A percentile compares a stretch with the other conserved stretches of the same genome.
These are phyloP conservation scores for Chrysochromulina tobinii DNA, from an alignment of 78 protist species.

Conservation along the genomic window DNA sequence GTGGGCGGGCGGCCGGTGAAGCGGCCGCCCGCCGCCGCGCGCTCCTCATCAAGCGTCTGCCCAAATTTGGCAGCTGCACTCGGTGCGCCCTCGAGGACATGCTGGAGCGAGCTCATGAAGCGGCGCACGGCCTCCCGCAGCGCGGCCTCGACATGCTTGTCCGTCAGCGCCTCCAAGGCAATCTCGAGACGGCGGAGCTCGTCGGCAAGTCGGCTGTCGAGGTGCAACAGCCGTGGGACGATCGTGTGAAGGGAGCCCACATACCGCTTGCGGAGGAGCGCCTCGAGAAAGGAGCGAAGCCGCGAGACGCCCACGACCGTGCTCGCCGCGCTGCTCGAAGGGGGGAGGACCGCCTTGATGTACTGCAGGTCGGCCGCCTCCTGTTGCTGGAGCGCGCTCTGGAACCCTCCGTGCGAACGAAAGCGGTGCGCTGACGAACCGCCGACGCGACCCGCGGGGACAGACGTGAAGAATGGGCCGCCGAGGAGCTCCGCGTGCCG, in stretches of 20 bases:
- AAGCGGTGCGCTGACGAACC: neutral
- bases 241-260: neutral
- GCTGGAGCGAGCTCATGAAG: too few relatives aligned
- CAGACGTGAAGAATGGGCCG: constrained; percentile 16
- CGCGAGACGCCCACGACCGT: neutral
- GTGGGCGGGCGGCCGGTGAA: neutral
- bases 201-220: too few relatives aligned
- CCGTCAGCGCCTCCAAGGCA: too few relatives aligned
- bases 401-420: neutral
- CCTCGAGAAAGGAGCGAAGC: neutral
- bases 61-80: neutral
- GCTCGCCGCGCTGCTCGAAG: neutral
- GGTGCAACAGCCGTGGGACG: neutral
- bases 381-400: neutral
- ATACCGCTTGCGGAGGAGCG: neutral
- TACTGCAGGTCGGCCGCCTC: neutral
- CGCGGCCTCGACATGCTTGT: too few relatives aligned
- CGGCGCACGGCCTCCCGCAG: too few relatives aligned
- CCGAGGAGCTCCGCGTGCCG: constrained; percentile 15
- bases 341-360: neutral
- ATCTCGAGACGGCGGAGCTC: too few relatives aligned
- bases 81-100: too few relatives aligned
- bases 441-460: neutral
- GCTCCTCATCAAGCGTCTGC: neutral
- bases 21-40: neutral